These are phyloP conservation scores for Leccinum broughii DNA, from an alignment of 768 basidiomycete species.

Conservation along the genomic window DNA sequence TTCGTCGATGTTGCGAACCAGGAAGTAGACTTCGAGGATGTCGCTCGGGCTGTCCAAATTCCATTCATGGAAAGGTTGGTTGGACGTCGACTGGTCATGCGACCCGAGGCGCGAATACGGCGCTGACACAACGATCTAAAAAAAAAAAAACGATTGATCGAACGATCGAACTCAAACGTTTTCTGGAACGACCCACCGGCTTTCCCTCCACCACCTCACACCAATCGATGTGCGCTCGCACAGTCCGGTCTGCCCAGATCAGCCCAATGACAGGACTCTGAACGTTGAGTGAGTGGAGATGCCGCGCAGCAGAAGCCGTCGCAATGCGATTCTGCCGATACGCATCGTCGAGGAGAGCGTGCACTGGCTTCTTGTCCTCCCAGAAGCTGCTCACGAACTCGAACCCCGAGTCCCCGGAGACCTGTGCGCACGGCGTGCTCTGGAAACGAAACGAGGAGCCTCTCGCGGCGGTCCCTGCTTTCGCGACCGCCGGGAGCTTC, in stretches of 20 bases:
- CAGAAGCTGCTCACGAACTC: constrained; percentile 56
- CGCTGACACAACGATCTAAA: constrained; percentile 50
- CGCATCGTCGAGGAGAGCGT: constrained; percentile 49
- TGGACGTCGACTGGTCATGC: constrained; percentile 13
- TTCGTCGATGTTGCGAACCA: constrained; percentile 52
- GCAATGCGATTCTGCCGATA: constrained; percentile 61
- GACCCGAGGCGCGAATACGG: constrained; percentile 38
- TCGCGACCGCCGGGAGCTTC: constrained; percentile 37
- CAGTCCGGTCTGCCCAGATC: constrained; percentile 52
- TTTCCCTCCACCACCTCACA: constrained; percentile 36
- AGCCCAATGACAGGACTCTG: constrained; percentile 51
- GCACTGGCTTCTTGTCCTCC: constrained; percentile 61
- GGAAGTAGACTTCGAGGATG: constrained; percentile 50
- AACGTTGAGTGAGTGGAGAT: constrained; percentile 49
- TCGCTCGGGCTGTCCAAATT: constrained; percentile 43
- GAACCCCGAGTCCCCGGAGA: constrained; percentile 48
- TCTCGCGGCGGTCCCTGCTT: constrained; percentile 38
- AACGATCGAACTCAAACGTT: not conserved
- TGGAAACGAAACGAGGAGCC: constrained; percentile 53
- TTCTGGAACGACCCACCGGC: constrained; percentile 33
- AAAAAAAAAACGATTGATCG: not conserved
- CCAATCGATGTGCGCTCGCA: constrained; percentile 60
- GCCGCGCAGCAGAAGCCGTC: constrained; percentile 49
- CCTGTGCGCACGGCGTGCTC: constrained; percentile 47
- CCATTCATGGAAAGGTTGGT: constrained; percentile 49